A percentile compares a stretch with the other conserved stretches of the same genome.
These are phyloP conservation scores for Butyriboletus loyo DNA, from an alignment of 768 basidiomycete species.

Conservation along the genomic window DNA sequence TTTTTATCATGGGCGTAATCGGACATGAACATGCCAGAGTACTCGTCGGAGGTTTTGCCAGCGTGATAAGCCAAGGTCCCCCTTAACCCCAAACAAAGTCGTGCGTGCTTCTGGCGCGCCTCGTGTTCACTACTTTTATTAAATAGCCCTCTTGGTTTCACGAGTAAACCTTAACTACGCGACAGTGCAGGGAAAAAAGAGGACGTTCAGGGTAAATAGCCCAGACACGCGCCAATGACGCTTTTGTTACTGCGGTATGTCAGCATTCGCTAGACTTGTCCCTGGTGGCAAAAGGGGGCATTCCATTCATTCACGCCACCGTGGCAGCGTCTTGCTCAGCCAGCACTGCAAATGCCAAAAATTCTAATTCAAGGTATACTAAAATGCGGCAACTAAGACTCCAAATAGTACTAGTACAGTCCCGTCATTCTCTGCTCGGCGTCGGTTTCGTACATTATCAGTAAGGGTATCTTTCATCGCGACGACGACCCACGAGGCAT, in stretches of 20 bases:
- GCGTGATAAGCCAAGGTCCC: neutral
- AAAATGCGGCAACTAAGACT: conserved; percentile 29
- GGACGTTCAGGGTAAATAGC: conserved; percentile 15
- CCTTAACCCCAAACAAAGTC: conserved; percentile 25
- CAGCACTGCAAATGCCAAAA: conserved; percentile 22
- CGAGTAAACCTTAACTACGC: conserved; percentile 21
- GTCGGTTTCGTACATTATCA: conserved; percentile 27
- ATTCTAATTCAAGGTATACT: conserved; percentile 38
- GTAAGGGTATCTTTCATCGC: conserved; percentile 34
- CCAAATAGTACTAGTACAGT: conserved; percentile 33
- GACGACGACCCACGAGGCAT: conserved; percentile 24
- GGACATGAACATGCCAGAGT: neutral
- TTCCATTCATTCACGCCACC: conserved; percentile 15
- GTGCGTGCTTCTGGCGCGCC: conserved; percentile 27
- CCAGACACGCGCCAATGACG: conserved; percentile 11
- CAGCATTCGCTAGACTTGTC: conserved; percentile 16
- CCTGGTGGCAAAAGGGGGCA: conserved; percentile 23
- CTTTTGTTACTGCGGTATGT: conserved; percentile 15
- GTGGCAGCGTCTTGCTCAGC: neutral
- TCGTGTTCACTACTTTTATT: conserved; percentile 20
- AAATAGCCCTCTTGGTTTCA: conserved; percentile 8
- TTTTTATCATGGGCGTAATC: neutral
- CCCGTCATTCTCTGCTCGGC: conserved; percentile 27
- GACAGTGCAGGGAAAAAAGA: conserved; percentile 11
- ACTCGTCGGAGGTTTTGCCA: neutral